phyloP scores from a whole-genome alignment of 768 basidiomycete genomes.

The Russula emetica region DNA sequence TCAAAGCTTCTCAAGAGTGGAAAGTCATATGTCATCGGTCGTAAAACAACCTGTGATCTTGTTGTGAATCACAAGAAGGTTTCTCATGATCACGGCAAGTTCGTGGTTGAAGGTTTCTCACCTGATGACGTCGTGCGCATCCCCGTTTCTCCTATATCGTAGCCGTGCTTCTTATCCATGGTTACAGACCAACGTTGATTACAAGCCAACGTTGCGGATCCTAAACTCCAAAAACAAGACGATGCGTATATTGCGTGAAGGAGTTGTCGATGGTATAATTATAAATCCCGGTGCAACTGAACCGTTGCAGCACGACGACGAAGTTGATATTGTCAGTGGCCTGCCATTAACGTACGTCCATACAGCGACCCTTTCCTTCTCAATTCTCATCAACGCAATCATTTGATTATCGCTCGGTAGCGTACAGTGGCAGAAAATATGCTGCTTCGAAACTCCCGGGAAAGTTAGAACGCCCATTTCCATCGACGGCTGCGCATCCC shows the following conservation, averaged over 20 bases:
- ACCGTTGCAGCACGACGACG: slow-evolving; percentile 54
- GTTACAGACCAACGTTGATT: slow-evolving; percentile 46
- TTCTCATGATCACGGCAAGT: slow-evolving; percentile 56
- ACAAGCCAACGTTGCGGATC: slow-evolving; percentile 47
- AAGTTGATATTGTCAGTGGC: slow-evolving; percentile 43
- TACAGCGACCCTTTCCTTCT: slow-evolving; percentile 11
- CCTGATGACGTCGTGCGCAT: slow-evolving; percentile 52
- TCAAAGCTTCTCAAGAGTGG: slow-evolving; percentile 62
- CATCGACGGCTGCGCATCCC: slow-evolving; percentile 34
- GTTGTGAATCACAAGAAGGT: slow-evolving; percentile 58
- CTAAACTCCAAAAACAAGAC: slow-evolving; percentile 47
- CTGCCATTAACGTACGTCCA: slow-evolving; percentile 46
- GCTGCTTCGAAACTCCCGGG: slow-evolving; percentile 32
- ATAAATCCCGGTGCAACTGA: slow-evolving; percentile 39
- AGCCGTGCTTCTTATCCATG: background rate
- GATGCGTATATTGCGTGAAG: slow-evolving; percentile 42
- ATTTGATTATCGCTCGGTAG: slow-evolving; percentile 19
- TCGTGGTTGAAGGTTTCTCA: slow-evolving; percentile 51
- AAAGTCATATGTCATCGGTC: slow-evolving; percentile 50
- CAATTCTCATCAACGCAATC: slow-evolving; percentile 13
- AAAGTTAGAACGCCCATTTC: slow-evolving; percentile 18
- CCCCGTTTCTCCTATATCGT: background rate
- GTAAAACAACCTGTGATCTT: slow-evolving; percentile 47
- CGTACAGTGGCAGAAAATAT: slow-evolving; percentile 32
- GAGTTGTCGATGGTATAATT: slow-evolving; percentile 28